Conservation (phyloP, 805 yeast genomes). For the Candida sithepensis region DNA sequence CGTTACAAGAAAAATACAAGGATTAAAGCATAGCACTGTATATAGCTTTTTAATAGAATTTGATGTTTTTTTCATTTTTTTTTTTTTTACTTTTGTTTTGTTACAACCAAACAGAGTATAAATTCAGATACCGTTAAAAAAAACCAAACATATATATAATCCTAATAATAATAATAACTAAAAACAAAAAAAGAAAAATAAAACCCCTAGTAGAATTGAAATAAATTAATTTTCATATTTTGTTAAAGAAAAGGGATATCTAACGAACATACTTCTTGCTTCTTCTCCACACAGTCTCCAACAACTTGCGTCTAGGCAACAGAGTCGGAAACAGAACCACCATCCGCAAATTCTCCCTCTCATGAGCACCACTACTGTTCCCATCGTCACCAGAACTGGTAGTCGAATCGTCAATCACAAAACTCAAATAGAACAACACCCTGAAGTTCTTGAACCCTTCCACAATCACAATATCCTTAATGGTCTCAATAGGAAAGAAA, state of each 20-base stretch:
- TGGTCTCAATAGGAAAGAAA: constrained; percentile 54
- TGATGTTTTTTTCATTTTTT: too few relatives aligned
- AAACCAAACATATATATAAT: too few relatives aligned
- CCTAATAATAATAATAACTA: not conserved
- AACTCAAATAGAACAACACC: constrained; percentile 61
- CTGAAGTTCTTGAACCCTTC: constrained; percentile 72
- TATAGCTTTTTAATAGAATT: too few relatives aligned
- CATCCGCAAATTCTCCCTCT: constrained; percentile 18
- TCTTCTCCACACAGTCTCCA: constrained; percentile 28
- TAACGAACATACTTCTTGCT: constrained; percentile 14
- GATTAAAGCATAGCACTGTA: not conserved
- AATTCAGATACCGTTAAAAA: too few relatives aligned
- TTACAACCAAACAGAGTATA: too few relatives aligned
- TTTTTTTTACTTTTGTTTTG: too few relatives aligned
- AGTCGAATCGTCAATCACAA: constrained; percentile 43
- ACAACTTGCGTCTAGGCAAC: constrained; percentile 28
- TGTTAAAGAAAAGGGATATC: too few relatives aligned
- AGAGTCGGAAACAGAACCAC: constrained; percentile 30
- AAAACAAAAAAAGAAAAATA: not conserved
- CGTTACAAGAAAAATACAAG: constrained; percentile 13
- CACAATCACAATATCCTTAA: constrained; percentile 66
- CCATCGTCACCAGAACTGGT: not conserved
- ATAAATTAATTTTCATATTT: too few relatives aligned
- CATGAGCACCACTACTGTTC: too few relatives aligned
- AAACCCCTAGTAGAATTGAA: not conserved